Base-by-base conservation (phyloP, 208 protist genomes). In the Leishmania amazonensis region DNA sequence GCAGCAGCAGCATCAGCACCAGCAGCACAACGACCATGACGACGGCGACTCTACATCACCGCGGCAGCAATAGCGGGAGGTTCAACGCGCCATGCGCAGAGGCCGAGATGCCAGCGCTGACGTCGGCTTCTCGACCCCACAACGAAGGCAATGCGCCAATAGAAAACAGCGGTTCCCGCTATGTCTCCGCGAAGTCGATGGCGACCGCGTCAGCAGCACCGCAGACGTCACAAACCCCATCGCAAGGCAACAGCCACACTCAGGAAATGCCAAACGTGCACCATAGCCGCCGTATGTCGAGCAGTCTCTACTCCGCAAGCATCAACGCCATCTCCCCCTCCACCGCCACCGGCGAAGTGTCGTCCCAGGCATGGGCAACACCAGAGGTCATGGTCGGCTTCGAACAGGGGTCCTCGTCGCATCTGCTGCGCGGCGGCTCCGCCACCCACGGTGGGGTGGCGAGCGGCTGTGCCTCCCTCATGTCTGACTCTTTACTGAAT, bases 31-130 rank as follows among this genome's bases (percentile, higher is more conserved):
- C 73, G 13, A 28, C 51, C 11, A 62, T 45, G 31, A 47, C 73
- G 28, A 28, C 35, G 19, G 53, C 0, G 31, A 42, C 51, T 24
- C 38, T 54, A 9, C 49, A 77, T 47, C 45, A 38, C 19, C 64
- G 76, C 45, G 21, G 76, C 71, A 54, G 58, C 40, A 77, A 65
- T 28, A 65, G 76, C 6, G 81, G 72, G 0, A 47, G 76, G 19
- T 40, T 80, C 58, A 77, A 76, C 3, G 60, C 81, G 4, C 80
- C 70, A 9, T 84, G 70, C n/a, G 78, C 45, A 17, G 81, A 84
- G 64, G 35, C 70, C n/a, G 75, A 70, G 40, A 19, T 28, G 51
- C 73, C 51, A 15, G 47, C 51, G 35, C 53, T 15, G 51, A 31
- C 35, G n/a, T 13, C 73, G 51, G 15, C n/a, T 35, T 40, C 53